Percentiles rank a stretch among this genome's conserved stretches.
Evolutionary conservation across 2,329 filamentous ascomycete genomes (phyloP).

Genomic region (Aureobasidium sp.): DNA sequence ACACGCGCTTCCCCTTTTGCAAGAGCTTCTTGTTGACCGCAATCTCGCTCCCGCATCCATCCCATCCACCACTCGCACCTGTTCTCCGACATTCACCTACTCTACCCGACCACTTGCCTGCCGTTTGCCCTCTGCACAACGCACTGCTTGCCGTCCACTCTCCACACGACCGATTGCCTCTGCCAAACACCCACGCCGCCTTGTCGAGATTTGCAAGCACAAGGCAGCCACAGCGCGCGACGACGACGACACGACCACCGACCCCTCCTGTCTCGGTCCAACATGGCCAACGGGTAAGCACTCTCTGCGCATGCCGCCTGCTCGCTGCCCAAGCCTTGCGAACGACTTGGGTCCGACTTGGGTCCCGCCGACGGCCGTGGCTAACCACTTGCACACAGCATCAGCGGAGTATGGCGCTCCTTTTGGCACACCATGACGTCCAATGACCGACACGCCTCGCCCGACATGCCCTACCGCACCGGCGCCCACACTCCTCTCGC

Average conservation of each 20-base stretch:
- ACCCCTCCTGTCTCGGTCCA: not conserved
- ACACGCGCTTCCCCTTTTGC: slow-evolving; percentile 9
- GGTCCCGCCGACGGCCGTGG: not conserved
- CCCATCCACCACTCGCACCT: not conserved
- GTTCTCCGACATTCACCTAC: not conserved
- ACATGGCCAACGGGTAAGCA: not conserved
- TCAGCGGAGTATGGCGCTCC: slow-evolving; percentile 67
- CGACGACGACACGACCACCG: not conserved
- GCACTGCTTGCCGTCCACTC: not conserved
- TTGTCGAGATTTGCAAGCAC: not conserved
- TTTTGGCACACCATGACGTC: slow-evolving; percentile 86
- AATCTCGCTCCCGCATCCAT: not conserved
- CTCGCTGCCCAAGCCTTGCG: not conserved
- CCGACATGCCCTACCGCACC: slow-evolving; percentile 86
- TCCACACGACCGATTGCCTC: not conserved
- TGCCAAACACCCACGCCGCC: not conserved
- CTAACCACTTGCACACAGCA: slow-evolving; percentile 15
- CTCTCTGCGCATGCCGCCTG: not conserved
- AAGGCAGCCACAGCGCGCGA: not conserved
- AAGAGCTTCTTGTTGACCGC: slow-evolving; percentile 10
- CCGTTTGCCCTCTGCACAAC: not conserved
- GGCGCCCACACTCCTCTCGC: slow-evolving; percentile 83
- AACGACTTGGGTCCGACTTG: not conserved
- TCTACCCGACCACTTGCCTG: not conserved
- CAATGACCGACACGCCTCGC: slow-evolving; percentile 75